Evolutionary conservation across 805 yeast genomes (phyloP).

Genomic region (Zygosaccharomyces bisporus): DNA sequence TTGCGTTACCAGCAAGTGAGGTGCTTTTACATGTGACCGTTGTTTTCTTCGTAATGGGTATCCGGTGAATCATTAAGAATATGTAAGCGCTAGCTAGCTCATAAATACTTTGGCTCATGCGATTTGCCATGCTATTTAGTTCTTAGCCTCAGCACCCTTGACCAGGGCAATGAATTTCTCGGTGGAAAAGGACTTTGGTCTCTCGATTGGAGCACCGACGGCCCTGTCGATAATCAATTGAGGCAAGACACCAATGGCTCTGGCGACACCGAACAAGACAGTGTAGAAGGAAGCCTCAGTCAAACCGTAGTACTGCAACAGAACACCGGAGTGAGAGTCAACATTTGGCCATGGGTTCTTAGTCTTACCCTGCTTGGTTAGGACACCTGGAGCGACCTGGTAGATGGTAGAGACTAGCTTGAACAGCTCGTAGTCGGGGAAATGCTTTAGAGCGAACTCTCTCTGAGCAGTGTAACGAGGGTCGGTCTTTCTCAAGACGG

Average conservation of each 20-base stretch:
- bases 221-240: conserved; percentile 84
- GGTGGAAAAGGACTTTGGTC: conserved; percentile 92
- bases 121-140: conserved; percentile 7
- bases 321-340: conserved; percentile 82
- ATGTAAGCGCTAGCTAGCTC: conserved; percentile 10
- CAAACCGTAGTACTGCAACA: conserved; percentile 80
- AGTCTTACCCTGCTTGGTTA: conserved; percentile 82
- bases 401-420: conserved; percentile 72
- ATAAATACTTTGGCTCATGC: conserved; percentile 6
- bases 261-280: conserved; percentile 79
- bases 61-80: conserved; percentile 7
- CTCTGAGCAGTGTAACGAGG: conserved; percentile 86
- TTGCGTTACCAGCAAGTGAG: no score
- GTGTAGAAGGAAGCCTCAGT: conserved; percentile 82
- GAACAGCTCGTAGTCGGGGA: conserved; percentile 78
- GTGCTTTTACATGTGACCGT: no score
- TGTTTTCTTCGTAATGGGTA: no score
- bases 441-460: conserved; percentile 70
- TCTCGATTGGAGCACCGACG: conserved; percentile 75
- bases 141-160: conserved; percentile 37
- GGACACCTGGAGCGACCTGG: conserved; percentile 78
- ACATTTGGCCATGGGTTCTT: conserved; percentile 94
- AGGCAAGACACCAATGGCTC: conserved; percentile 83
- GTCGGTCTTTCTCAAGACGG: conserved; percentile 82
- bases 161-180: conserved; percentile 87